phyloP scores from a whole-genome alignment of 1,284 basidiomycete species.

The Rhodotorula sp. region DNA sequence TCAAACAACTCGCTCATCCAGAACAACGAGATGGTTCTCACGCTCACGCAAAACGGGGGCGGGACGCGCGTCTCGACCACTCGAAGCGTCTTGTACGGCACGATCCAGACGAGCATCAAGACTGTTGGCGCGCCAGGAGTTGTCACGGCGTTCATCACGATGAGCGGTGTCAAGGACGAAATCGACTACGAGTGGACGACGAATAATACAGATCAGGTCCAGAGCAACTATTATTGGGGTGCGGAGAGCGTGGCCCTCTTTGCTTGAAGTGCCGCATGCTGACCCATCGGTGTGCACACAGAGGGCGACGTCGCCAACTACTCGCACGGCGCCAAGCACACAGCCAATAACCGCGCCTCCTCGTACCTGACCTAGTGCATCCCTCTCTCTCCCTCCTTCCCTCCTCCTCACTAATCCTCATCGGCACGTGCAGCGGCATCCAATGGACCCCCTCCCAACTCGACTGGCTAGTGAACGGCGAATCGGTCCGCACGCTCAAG shows the following conservation, averaged over 20 bases:
- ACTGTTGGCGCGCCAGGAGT: constrained; percentile 26
- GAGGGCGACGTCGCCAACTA: constrained; percentile 35
- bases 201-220: constrained; percentile 21
- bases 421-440: constrained; percentile 16
- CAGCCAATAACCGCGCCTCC: constrained; percentile 24
- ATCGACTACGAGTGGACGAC: constrained; percentile 38
- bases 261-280: too few relatives aligned
- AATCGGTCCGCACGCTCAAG: constrained; percentile 28
- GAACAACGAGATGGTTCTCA: constrained; percentile 29
- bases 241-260: not conserved
- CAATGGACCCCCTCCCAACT: constrained; percentile 35
- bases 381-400: not conserved
- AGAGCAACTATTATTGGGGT: constrained; percentile 21
- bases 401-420: not conserved
- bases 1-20: constrained; percentile 26
- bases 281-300: not conserved
- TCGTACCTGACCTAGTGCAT: constrained; percentile 23
- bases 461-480: constrained; percentile 32
- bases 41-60: constrained; percentile 31
- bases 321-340: constrained; percentile 20
- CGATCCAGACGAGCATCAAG: constrained; percentile 30
- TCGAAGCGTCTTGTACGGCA: constrained; percentile 32
- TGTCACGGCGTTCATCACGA: constrained; percentile 40
- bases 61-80: constrained; percentile 39
- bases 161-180: constrained; percentile 39